A percentile compares a stretch with the other conserved stretches of the same genome.
These are phyloP conservation scores for Sabuloglossum arenarium DNA, from an alignment of 495 filamentous ascomycete species.

Conservation along the genomic window DNA sequence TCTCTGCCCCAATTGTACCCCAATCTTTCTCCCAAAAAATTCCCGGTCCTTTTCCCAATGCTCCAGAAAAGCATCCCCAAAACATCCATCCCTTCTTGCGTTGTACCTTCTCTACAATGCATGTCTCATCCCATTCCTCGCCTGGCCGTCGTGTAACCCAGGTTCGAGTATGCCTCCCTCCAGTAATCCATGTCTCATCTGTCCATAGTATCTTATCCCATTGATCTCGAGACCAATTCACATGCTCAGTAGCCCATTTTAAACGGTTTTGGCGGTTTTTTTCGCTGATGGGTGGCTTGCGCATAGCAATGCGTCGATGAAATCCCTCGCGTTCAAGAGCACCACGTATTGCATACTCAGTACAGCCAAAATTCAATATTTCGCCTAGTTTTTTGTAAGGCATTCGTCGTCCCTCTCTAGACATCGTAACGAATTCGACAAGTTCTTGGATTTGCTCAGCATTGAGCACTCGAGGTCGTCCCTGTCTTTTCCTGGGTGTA, in stretches of 20 bases:
- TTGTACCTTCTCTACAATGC: conserved; percentile 7
- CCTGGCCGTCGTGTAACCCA: conserved; percentile 9
- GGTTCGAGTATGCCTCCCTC: neutral
- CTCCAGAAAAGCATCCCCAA: conserved; percentile 10
- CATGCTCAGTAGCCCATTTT: neutral
- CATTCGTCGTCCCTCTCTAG: neutral
- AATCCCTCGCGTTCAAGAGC: neutral
- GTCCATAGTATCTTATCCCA: conserved; percentile 6
- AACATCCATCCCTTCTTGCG: conserved; percentile 13
- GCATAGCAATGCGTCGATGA: neutral
- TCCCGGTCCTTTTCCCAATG: conserved; percentile 6
- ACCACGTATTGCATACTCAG: neutral
- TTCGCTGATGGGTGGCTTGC: neutral
- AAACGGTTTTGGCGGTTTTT: neutral
- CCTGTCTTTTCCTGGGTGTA: neutral
- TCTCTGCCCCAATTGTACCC: no score
- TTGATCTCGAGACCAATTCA: neutral
- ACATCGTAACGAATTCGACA: neutral
- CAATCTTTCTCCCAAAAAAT: conserved; percentile 14
- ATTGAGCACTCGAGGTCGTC: neutral
- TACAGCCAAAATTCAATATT: neutral
- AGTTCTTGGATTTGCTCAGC: neutral
- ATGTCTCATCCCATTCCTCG: conserved; percentile 11
- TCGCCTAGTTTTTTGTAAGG: neutral
- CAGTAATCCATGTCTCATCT: conserved; percentile 9